Conservation (phyloP, 2,329 filamentous ascomycete genomes). For the Atkinsonella hypoxylon region DNA sequence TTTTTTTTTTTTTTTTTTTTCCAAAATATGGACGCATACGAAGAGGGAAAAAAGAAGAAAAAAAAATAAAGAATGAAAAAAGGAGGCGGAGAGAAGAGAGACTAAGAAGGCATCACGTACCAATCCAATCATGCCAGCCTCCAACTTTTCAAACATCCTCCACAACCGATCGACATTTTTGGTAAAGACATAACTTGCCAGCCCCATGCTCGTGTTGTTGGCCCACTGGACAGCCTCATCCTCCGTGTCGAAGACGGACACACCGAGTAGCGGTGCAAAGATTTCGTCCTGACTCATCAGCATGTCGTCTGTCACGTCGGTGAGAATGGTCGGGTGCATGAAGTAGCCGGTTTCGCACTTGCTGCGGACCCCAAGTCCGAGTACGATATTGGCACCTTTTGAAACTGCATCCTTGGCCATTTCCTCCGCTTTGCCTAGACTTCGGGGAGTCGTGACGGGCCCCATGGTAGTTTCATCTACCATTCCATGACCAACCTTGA, state of each 20-base stretch:
- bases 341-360: conserved; percentile 42
- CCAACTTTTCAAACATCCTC: conserved; percentile 34
- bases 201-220: conserved; percentile 54
- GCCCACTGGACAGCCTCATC: conserved; percentile 56
- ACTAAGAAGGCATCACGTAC: conserved; percentile 15
- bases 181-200: conserved; percentile 62
- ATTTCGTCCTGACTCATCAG: conserved; percentile 56
- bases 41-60: background rate
- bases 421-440: conserved; percentile 28
- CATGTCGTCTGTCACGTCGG: conserved; percentile 56
- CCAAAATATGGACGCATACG: background rate
- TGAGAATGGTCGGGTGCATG: conserved; percentile 57
- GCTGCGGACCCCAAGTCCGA: conserved; percentile 42
- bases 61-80: background rate
- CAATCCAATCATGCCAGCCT: conserved; percentile 28
- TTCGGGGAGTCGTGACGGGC: conserved; percentile 21
- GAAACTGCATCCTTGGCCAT: conserved; percentile 45
- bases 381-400: conserved; percentile 42
- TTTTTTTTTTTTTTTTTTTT: too few species aligned
- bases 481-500: conserved; percentile 51
- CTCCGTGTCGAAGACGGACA: conserved; percentile 59
- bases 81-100: background rate
- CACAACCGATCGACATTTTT: conserved; percentile 28
- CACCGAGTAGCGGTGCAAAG: conserved; percentile 57
- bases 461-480: conserved; percentile 24